A percentile compares a stretch with the other conserved stretches of the same genome.
Conservation (phyloP, 495 filamentous ascomycete genomes). For the Tetracladium marchalianum region DNA sequence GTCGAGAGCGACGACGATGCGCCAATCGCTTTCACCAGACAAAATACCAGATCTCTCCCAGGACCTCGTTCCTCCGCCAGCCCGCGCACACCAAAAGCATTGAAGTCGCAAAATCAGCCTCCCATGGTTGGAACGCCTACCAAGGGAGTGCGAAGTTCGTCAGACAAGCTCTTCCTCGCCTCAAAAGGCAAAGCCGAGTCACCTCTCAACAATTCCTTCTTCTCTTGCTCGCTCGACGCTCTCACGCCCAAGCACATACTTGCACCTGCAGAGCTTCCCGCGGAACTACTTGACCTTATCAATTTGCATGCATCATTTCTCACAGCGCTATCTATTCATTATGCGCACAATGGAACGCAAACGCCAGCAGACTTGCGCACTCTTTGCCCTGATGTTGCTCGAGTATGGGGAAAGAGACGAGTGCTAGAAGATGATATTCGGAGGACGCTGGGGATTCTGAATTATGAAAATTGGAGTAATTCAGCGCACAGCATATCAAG, state of each 20-base stretch:
- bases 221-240: not conserved
- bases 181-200: slow-evolving; percentile 9
- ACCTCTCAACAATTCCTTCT: slow-evolving; percentile 3
- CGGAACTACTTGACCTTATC: slow-evolving; percentile 45
- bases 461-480: slow-evolving; percentile 12
- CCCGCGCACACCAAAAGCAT: slow-evolving; percentile 15
- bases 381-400: slow-evolving; percentile 43
- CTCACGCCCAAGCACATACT: not conserved
- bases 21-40: not conserved
- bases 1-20: slow-evolving; percentile 12
- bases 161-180: slow-evolving; percentile 16
- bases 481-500: slow-evolving; percentile 9
- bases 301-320: slow-evolving; percentile 47
- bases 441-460: slow-evolving; percentile 43
- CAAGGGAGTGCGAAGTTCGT: slow-evolving; percentile 16
- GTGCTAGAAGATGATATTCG: slow-evolving; percentile 50
- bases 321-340: slow-evolving; percentile 45
- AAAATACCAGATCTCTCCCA: slow-evolving; percentile 7
- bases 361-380: slow-evolving; percentile 48
- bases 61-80: not conserved
- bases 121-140: slow-evolving; percentile 14
- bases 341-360: slow-evolving; percentile 53
- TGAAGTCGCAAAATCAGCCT: not conserved
- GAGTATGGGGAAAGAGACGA: slow-evolving; percentile 49
- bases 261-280: slow-evolving; percentile 25